A percentile compares a stretch with the other conserved stretches of the same genome.
Evolutionary conservation across 2,329 filamentous ascomycete species (phyloP).

Genomic region (Pseudocercospora vitis): DNA sequence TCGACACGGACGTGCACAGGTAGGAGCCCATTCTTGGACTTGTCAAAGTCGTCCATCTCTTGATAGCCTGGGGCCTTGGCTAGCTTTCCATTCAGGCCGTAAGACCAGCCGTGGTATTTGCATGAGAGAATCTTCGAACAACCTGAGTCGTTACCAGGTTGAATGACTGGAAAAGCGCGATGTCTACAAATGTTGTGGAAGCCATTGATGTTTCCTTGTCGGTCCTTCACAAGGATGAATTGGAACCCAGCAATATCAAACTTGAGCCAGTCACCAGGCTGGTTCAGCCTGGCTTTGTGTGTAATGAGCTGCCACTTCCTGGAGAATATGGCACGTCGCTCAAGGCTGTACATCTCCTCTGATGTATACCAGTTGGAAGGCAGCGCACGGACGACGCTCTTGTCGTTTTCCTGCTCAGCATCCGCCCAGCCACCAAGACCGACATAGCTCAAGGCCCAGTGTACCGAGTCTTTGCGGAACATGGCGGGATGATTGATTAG

Average conservation of each 20-base stretch:
- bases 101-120: constrained; percentile 65
- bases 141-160: constrained; percentile 47
- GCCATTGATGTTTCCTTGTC: constrained; percentile 55
- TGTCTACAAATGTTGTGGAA: constrained; percentile 66
- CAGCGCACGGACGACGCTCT: constrained; percentile 40
- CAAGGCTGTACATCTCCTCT: constrained; percentile 48
- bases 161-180: constrained; percentile 60
- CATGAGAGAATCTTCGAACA: constrained; percentile 57
- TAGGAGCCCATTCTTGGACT: constrained; percentile 57
- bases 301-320: constrained; percentile 40
- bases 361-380: constrained; percentile 49
- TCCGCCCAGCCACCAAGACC: constrained; percentile 37
- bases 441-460: constrained; percentile 36
- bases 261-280: constrained; percentile 43
- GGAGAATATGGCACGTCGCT: constrained; percentile 48
- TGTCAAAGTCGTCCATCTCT: constrained; percentile 57
- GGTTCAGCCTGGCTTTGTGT: constrained; percentile 32
- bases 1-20: constrained; percentile 57
- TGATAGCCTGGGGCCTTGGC: constrained; percentile 63
- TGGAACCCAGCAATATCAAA: constrained; percentile 58
- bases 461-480: constrained; percentile 17
- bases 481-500: constrained; percentile 7
- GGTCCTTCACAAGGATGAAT: constrained; percentile 55
- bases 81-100: constrained; percentile 57
- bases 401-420: constrained; percentile 24